These are phyloP conservation scores for Petunia hybrid DNA, from an alignment of 305 asterid genomes.

Conservation along the genomic window DNA sequence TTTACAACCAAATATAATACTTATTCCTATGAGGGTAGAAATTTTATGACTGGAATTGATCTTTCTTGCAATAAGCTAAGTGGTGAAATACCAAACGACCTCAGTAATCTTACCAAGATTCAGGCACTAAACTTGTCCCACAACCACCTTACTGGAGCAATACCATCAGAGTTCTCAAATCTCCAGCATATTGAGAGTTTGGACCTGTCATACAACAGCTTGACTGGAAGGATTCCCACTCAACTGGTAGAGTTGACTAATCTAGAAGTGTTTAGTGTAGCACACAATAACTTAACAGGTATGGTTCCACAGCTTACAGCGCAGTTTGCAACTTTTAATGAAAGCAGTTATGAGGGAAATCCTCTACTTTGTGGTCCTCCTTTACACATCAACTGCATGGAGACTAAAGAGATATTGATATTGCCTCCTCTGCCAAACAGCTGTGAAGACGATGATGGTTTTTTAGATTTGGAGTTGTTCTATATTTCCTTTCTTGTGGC, in stretches of 20 bases:
- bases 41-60: constrained; percentile 35
- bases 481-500: not conserved
- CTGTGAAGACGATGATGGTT: not conserved
- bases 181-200: constrained; percentile 32
- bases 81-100: constrained; percentile 30
- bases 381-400: not conserved
- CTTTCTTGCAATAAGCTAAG: constrained; percentile 32
- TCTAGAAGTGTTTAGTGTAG: constrained; percentile 1
- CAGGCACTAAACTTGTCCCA: constrained; percentile 35
- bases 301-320: not conserved
- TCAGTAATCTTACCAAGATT: constrained; percentile 27
- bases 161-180: constrained; percentile 30
- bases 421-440: not conserved
- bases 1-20: constrained; percentile 31
- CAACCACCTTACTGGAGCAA: constrained; percentile 34
- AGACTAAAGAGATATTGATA: not conserved
- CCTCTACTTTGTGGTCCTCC: not conserved
- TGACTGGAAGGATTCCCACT: constrained; percentile 24
- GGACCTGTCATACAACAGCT: constrained; percentile 35
- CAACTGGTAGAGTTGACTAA: constrained; percentile 12
- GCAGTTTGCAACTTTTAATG: not conserved
- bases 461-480: not conserved
- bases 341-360: not conserved
- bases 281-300: not conserved
- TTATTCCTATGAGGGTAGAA: constrained; percentile 10